Conservation (phyloP, 345 rosid species). For the Populus ilicifolia region DNA sequence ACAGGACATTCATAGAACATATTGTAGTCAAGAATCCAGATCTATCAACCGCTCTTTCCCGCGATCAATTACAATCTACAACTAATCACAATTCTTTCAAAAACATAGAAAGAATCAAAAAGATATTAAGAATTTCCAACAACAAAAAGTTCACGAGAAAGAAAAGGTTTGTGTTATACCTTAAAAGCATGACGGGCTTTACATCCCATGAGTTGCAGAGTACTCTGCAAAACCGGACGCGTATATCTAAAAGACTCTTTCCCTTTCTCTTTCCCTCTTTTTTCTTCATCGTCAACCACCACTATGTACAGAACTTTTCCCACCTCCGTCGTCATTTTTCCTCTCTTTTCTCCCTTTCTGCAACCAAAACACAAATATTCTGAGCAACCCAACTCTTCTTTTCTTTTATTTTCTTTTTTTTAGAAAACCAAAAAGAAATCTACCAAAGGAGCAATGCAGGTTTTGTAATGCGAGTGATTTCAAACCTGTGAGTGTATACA, state of each 20-base stretch:
- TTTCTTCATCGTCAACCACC: slow-evolving; percentile 60
- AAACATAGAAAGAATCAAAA: neutral
- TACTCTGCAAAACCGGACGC: slow-evolving; percentile 84
- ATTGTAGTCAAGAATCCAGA: slow-evolving; percentile 10
- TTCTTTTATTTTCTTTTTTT: neutral
- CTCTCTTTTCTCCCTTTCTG: slow-evolving; percentile 11
- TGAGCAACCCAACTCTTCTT: neutral
- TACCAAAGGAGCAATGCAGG: slow-evolving; percentile 12
- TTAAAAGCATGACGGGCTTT: slow-evolving; percentile 97
- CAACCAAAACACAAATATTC: neutral
- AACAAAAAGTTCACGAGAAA: neutral
- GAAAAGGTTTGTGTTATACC: slow-evolving; percentile 33
- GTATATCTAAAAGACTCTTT: slow-evolving; percentile 74
- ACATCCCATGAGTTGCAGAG: slow-evolving; percentile 97
- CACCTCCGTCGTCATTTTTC: slow-evolving; percentile 44
- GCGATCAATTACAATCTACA: neutral
- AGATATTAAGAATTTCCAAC: neutral
- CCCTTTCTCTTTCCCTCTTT: slow-evolving; percentile 24
- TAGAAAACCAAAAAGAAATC: neutral
- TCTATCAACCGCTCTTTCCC: neutral
- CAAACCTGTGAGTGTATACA: neutral
- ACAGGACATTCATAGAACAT: neutral
- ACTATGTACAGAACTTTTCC: slow-evolving; percentile 72
- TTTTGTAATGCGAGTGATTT: slow-evolving; percentile 1
- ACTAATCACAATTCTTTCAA: neutral